phyloP scores from a whole-genome alignment of 129 eudicot species.

The Gnaphalium uliginosum region DNA sequence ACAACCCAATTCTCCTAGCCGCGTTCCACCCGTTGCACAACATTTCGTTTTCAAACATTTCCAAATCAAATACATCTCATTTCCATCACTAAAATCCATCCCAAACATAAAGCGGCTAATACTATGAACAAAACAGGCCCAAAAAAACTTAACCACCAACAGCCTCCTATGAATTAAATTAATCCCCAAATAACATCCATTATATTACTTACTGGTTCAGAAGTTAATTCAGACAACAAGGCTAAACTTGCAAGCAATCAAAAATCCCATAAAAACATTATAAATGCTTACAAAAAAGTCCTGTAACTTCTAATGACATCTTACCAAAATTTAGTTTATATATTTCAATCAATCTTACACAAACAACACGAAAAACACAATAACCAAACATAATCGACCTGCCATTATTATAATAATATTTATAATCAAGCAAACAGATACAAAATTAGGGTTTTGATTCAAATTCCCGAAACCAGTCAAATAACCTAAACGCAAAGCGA shows the following conservation, averaged over 20 bases:
- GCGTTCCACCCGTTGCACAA: neutral
- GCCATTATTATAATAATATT: neutral
- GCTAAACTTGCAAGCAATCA: no score
- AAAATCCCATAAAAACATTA: neutral
- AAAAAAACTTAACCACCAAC: no score
- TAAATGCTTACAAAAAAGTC: neutral
- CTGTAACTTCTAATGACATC: slow-evolving; percentile 4
- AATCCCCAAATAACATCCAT: no score
- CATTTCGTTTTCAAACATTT: neutral
- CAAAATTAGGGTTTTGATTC: slow-evolving; percentile 22
- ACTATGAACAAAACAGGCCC: neutral
- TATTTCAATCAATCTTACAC: neutral
- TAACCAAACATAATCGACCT: neutral
- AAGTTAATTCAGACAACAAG: neutral
- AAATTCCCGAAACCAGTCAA: neutral
- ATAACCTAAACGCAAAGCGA: neutral
- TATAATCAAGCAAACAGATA: neutral
- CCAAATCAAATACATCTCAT: neutral
- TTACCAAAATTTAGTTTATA: neutral
- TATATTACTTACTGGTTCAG: neutral
- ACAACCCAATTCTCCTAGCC: neutral
- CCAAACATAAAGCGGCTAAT: neutral
- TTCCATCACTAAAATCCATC: neutral
- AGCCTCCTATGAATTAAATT: no score
- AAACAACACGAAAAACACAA: neutral